A percentile compares a stretch with the other conserved stretches of the same genome.
Conservation (phyloP, 108 stramenopile genomes). For the Skeletonema marinoi region DNA sequence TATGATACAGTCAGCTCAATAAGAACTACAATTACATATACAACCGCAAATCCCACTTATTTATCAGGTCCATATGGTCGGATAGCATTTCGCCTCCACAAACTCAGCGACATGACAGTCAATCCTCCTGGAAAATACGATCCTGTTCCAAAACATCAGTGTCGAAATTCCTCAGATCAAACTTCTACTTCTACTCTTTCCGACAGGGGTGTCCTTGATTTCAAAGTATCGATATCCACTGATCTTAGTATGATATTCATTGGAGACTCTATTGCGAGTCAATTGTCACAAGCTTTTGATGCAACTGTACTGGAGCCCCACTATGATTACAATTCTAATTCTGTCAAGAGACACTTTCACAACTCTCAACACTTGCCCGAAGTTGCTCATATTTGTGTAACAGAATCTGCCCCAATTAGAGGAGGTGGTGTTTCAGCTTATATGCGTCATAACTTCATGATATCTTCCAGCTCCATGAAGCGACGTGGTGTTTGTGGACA, state of each 20-base stretch:
- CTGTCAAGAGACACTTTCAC: conserved; percentile 10
- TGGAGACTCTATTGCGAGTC: conserved; percentile 27
- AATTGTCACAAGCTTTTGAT: conserved; percentile 29
- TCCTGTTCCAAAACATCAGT: neutral
- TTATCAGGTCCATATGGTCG: neutral
- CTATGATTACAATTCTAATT: neutral
- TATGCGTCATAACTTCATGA: neutral
- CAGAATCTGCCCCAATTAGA: neutral
- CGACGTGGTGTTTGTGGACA: neutral
- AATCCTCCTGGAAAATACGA: neutral
- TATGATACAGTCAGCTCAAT: too few species aligned
- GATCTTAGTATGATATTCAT: conserved; percentile 24
- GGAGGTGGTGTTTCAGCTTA: conserved; percentile 2
- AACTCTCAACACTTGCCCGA: conserved; percentile 1
- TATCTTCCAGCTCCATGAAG: neutral
- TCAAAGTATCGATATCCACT: conserved; percentile 12
- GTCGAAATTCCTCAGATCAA: neutral
- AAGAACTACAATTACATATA: too few species aligned
- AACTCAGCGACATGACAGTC: neutral
- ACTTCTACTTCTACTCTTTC: conserved; percentile 9
- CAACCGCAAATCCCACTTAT: too few species aligned
- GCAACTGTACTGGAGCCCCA: conserved; percentile 6
- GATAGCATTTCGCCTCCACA: conserved; percentile 1
- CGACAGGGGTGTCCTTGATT: conserved; percentile 9
- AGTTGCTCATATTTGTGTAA: neutral